Conservation (phyloP, 257 asterid genomes). For the Solanum ossicruentum region DNA sequence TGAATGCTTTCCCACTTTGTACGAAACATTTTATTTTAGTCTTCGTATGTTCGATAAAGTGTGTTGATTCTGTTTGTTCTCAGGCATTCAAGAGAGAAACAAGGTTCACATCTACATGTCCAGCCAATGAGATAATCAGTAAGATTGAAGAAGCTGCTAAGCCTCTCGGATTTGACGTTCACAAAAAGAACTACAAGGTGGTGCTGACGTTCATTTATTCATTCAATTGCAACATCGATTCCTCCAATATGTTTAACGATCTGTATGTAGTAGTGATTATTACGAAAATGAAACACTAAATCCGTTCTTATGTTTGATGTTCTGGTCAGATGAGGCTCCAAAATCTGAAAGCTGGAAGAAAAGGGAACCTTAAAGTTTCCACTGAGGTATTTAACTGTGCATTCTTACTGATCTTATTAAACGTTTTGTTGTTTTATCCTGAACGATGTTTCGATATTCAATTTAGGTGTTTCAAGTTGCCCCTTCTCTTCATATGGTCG, state of each 20-base stretch:
- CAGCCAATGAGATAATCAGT: conserved; percentile 69
- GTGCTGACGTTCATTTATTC: not conserved
- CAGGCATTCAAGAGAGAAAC: conserved; percentile 88
- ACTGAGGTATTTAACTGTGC: conserved; percentile 47
- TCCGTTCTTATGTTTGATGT: not conserved
- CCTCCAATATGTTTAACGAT: not conserved
- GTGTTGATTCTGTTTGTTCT: conserved; percentile 29
- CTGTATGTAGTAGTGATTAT: not conserved
- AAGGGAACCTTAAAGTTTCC: conserved; percentile 80
- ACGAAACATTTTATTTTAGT: not conserved
- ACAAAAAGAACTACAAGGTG: conserved; percentile 87
- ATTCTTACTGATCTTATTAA: not conserved
- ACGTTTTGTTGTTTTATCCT: not conserved
- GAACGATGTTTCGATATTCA: not conserved
- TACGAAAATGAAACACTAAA: not conserved
- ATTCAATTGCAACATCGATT: not conserved
- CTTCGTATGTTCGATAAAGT: not conserved
- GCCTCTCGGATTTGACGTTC: conserved; percentile 88
- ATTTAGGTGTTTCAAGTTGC: conserved; percentile 65
- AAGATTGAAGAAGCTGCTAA: conserved; percentile 81
- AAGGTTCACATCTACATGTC: conserved; percentile 64
- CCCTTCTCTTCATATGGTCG: conserved; percentile 72
- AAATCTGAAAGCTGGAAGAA: conserved; percentile 76
- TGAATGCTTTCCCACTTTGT: not conserved
- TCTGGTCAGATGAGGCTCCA: conserved; percentile 74